Conservation (phyloP, 345 rosid species). For the Gossypium turneri region DNA sequence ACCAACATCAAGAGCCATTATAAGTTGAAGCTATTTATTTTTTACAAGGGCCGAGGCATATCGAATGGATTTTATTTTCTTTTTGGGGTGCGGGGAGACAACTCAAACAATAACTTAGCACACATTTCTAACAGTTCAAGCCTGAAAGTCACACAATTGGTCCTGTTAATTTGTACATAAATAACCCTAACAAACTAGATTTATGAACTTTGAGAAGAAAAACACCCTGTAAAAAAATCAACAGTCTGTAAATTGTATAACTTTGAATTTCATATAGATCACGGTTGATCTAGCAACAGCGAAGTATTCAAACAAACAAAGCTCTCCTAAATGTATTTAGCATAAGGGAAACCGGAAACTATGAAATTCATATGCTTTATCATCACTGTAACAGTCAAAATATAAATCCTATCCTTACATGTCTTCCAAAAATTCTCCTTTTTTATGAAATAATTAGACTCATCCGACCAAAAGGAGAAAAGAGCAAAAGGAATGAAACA, state of each 20-base stretch:
- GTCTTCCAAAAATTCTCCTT: background rate
- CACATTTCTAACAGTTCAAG: background rate
- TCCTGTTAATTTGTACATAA: background rate
- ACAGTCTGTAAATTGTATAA: background rate
- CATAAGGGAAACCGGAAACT: background rate
- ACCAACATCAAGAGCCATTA: background rate
- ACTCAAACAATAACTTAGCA: background rate
- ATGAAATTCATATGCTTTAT: background rate
- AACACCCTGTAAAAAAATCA: background rate
- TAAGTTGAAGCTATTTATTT: background rate
- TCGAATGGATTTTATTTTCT: background rate
- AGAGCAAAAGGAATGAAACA: background rate
- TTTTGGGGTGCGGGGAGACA: background rate
- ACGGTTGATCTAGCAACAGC: constrained; percentile 1
- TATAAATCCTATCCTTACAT: background rate
- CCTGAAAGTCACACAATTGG: background rate
- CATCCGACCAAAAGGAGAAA: background rate
- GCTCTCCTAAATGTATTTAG: background rate
- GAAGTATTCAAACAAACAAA: background rate
- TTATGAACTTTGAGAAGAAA: background rate
- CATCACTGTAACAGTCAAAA: background rate
- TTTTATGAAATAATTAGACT: background rate
- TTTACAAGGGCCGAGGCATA: background rate
- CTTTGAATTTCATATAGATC: background rate
- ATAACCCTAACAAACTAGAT: background rate